Evolutionary conservation across 2,329 filamentous ascomycete species (phyloP).

Genomic region (Triangularia verruculosa): DNA sequence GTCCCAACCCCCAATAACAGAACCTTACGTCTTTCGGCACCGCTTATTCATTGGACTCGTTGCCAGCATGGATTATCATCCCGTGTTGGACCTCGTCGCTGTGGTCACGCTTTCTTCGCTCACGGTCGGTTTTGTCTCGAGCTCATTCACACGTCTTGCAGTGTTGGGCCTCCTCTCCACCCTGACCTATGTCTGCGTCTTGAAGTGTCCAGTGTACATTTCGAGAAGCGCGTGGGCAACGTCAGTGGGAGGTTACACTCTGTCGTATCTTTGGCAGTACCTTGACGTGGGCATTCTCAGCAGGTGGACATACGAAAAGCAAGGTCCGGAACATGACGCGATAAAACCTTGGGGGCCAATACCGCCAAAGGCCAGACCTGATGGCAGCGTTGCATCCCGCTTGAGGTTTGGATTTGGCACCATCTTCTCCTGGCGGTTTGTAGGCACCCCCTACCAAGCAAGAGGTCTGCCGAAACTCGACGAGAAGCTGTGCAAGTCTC

Average conservation of each 20-base stretch:
- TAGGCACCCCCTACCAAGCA: constrained; percentile 3
- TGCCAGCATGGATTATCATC: not conserved
- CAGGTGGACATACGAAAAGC: constrained; percentile 4
- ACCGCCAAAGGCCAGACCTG: not conserved
- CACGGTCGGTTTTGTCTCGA: not conserved
- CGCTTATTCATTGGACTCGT: too few relatives aligned
- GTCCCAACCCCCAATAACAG: too few relatives aligned
- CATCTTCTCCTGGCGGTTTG: constrained; percentile 9
- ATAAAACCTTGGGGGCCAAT: constrained; percentile 1
- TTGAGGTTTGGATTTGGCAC: constrained; percentile 6
- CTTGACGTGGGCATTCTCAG: constrained; percentile 7
- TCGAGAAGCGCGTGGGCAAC: constrained; percentile 7
- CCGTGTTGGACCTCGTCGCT: not conserved
- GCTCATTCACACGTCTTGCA: not conserved
- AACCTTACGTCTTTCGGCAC: not conserved
- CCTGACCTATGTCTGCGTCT: not conserved
- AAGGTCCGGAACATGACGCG: constrained; percentile 3
- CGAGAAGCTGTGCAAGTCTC: not conserved
- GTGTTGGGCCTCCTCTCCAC: not conserved
- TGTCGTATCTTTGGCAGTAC: constrained; percentile 6
- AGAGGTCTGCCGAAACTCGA: not conserved
- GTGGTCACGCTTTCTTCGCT: not conserved
- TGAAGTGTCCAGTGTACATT: constrained; percentile 5
- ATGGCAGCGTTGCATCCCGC: not conserved
- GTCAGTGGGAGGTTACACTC: constrained; percentile 7